phyloP scores from a whole-genome alignment of 2,329 filamentous ascomycete species.

The Colletotrichum eremochloae region DNA sequence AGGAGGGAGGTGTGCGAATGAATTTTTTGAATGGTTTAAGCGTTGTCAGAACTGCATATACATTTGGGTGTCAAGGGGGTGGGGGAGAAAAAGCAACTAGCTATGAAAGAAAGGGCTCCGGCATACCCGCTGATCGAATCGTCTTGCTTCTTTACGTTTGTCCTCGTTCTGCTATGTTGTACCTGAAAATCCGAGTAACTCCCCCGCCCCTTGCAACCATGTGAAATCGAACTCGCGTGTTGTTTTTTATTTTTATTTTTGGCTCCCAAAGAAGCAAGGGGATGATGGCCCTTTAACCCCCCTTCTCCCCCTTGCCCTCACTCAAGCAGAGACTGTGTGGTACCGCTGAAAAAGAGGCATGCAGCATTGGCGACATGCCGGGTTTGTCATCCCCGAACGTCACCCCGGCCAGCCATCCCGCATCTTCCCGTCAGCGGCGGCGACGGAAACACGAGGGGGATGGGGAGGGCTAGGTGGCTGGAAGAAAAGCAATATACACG shows the following conservation, averaged over 20 bases:
- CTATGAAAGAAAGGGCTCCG: conserved; percentile 12
- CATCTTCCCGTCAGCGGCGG: not conserved
- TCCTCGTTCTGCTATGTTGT: not conserved
- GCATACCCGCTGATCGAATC: conserved; percentile 4
- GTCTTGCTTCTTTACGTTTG: not conserved
- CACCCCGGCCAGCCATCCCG: not conserved
- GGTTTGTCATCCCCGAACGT: not conserved
- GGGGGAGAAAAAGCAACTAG: conserved; percentile 12
- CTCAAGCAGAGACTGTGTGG: not conserved
- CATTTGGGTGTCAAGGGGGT: conserved; percentile 27
- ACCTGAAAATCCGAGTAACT: not conserved
- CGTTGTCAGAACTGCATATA: conserved; percentile 41
- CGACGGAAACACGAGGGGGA: not conserved
- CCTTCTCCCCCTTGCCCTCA: not conserved
- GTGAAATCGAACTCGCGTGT: not conserved
- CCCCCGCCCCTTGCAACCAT: not conserved
- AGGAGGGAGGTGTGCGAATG: not conserved
- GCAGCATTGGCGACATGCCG: not conserved
- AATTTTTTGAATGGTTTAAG: conserved; percentile 33
- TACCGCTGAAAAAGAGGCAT: not conserved
- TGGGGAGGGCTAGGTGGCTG: not conserved
- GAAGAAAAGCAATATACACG: not conserved
- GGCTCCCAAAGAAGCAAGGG: not conserved
- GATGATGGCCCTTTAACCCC: not conserved
- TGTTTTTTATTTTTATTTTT: too few relatives aligned